Evolutionary conservation across 2,329 filamentous ascomycete genomes (phyloP).

Genomic region (Talaromyces islandicus): DNA sequence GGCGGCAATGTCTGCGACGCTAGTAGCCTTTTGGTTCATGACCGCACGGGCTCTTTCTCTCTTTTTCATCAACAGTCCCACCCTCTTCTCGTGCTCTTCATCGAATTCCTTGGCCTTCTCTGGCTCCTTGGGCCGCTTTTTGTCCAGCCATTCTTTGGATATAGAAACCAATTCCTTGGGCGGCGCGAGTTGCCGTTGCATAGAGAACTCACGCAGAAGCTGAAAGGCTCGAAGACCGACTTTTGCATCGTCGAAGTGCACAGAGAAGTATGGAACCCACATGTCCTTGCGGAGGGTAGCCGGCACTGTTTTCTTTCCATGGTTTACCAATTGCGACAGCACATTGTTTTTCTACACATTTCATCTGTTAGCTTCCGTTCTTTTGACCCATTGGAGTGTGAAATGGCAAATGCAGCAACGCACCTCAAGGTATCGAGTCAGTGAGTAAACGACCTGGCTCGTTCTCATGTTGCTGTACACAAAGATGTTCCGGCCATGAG

Average conservation of each 20-base stretch:
- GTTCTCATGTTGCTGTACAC: conserved; percentile 57
- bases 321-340: conserved; percentile 54
- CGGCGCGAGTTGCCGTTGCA: conserved; percentile 52
- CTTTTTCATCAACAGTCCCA: conserved; percentile 41
- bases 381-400: not conserved
- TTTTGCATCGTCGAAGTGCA: conserved; percentile 47
- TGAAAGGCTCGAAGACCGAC: conserved; percentile 52
- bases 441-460: conserved; percentile 60
- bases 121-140: conserved; percentile 32
- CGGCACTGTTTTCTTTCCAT: conserved; percentile 59
- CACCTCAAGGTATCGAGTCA: conserved; percentile 52
- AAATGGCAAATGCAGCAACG: conserved; percentile 11
- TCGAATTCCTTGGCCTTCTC: conserved; percentile 36
- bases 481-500: conserved; percentile 56
- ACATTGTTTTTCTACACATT: conserved; percentile 42
- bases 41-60: conserved; percentile 46
- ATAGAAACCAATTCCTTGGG: conserved; percentile 39
- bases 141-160: conserved; percentile 37
- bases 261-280: conserved; percentile 55
- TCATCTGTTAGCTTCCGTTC: not conserved
- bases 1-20: conserved; percentile 54
- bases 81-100: conserved; percentile 33
- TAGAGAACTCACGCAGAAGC: conserved; percentile 55
- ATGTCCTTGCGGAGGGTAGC: conserved; percentile 54
- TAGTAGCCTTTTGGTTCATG: conserved; percentile 61